Evolutionary conservation across 2,329 filamentous ascomycete species (phyloP), one percentile per base, ranked within the genome.

Genomic region (Penicillium psychrosexuale): DNA sequence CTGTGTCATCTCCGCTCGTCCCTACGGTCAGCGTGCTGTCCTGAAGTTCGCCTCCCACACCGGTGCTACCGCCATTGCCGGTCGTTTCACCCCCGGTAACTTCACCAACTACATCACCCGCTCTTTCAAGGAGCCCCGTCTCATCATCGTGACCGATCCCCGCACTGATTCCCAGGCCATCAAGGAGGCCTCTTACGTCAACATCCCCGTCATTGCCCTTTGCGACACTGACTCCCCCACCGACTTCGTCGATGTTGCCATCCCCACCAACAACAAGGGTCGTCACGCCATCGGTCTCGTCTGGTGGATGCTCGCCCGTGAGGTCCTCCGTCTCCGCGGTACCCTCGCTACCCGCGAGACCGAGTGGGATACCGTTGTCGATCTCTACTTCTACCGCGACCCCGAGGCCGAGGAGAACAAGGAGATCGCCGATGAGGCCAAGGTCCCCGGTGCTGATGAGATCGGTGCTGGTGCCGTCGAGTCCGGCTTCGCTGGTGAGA

Each of bases 71-170:
- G 90, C 94, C 79, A 99, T 99, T 75, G 95, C 94, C 74, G 94
- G 94, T 83, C 94, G 94, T 79, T 99, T 99, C 89, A 99, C 94
- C 77, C 94, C 94, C 78, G 94, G 94, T 90, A 96, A 93, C 81
- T 99, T 99, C 89, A 99, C 94, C 86, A 99, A 99, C 88, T 99
- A 99, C 89, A 99, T 99, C 89, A 99, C 95, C 80, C 93, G 94
- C 76, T 97, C 94, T 66, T 99, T 99, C 91, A 97, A 97, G 88
- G 94, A 99, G 85, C 94, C 94, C 77, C 95, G 95, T 80, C 86
- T 99, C 76, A 97, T 99, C 81, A 87, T 99, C 78, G 94, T 99
- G 75, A 99, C 94, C 82, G 94, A 99, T 80, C 94, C 94, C 73
- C 93, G 95, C 82, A 99, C 95, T 84, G 94, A 99, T 75, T 91